phyloP scores from a whole-genome alignment of 345 rosid genomes.

The Syzygium aqueum region DNA sequence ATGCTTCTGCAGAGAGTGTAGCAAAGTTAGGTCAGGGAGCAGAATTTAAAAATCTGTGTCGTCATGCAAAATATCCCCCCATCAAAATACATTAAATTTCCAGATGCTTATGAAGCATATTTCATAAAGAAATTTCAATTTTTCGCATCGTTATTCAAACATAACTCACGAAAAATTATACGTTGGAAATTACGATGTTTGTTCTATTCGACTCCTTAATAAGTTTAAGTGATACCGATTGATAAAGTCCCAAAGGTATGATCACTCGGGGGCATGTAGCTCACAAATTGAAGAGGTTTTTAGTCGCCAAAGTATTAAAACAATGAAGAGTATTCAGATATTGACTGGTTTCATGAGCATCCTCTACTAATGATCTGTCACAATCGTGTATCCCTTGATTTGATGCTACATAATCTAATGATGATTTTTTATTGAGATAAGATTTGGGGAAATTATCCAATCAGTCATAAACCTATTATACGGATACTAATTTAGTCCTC shows the following conservation, averaged over 20 bases:
- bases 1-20: conserved; percentile 25
- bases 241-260: background rate
- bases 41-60: background rate
- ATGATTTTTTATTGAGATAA: background rate
- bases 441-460: background rate
- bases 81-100: background rate
- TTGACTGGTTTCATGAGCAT: background rate
- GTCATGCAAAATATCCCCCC: background rate
- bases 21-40: conserved; percentile 17
- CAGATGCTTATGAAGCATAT: background rate
- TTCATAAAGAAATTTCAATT: background rate
- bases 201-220: background rate
- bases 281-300: background rate
- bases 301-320: background rate
- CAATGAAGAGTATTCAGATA: background rate
- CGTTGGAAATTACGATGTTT: background rate
- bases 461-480: fast-evolving
- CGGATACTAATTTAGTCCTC: fast-evolving
- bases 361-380: background rate
- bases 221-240: background rate
- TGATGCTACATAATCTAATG: background rate
- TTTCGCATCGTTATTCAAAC: background rate
- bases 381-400: background rate
- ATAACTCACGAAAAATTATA: background rate
- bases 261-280: background rate